Percentiles rank a stretch among this genome's conserved stretches.
phyloP scores from a whole-genome alignment of 2,329 filamentous ascomycete genomes.

The Diaporthe citrichinensis region DNA sequence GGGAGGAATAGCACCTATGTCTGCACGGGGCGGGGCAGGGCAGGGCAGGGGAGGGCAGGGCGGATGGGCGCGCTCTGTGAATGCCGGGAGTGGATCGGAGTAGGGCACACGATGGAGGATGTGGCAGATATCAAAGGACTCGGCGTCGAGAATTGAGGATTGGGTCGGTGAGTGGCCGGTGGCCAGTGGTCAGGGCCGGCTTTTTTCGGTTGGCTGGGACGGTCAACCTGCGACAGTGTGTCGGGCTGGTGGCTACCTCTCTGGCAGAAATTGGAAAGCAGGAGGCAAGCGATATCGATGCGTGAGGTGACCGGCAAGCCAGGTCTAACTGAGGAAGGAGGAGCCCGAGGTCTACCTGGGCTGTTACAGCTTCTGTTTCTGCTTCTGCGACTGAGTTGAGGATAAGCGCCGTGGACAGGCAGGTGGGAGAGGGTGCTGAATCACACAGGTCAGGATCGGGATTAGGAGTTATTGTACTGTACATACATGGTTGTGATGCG shows the following conservation, averaged over 20 bases:
- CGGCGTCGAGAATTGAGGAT: conserved; percentile 25
- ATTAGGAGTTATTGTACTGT: conserved; percentile 28
- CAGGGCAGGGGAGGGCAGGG: background rate
- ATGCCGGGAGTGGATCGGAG: conserved; percentile 25
- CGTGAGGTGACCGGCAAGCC: conserved; percentile 5
- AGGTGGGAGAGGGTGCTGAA: conserved; percentile 16
- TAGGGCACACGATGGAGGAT: conserved; percentile 25
- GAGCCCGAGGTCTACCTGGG: conserved; percentile 26
- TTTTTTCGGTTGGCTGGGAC: conserved; percentile 5
- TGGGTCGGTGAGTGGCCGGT: conserved; percentile 12
- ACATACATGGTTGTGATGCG: conserved; percentile 22
- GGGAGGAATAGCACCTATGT: conserved; percentile 4
- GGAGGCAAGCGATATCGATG: conserved; percentile 20
- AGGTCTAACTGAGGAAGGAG: conserved; percentile 4
- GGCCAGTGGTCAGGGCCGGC: background rate
- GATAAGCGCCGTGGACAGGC: conserved; percentile 20
- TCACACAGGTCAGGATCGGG: conserved; percentile 10
- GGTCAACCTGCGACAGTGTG: conserved; percentile 23
- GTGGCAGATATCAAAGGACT: conserved; percentile 17
- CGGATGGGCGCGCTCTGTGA: background rate
- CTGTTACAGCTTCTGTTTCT: conserved; percentile 29
- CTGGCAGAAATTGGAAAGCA: conserved; percentile 14
- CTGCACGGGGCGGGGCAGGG: conserved; percentile 6
- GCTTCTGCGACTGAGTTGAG: conserved; percentile 15
- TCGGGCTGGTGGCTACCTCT: conserved; percentile 16